A percentile compares a stretch with the other conserved stretches of the same genome.
These are phyloP conservation scores for Ramaria rubella DNA, from an alignment of 768 basidiomycete genomes.

Conservation along the genomic window DNA sequence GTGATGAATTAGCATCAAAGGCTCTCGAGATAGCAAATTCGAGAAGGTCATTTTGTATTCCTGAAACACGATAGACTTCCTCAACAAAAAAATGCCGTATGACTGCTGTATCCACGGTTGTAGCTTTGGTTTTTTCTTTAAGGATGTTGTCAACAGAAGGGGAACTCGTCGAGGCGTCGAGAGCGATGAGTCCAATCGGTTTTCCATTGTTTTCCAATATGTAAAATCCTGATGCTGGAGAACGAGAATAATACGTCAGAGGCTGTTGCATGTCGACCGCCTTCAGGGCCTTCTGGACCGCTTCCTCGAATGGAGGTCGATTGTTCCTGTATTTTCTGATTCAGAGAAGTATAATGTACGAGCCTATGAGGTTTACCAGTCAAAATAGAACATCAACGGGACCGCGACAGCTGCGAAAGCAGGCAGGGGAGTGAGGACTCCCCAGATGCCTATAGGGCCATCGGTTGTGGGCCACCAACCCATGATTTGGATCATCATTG, in stretches of 20 bases:
- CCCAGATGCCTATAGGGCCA: slow-evolving; percentile 30
- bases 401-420: slow-evolving; percentile 58
- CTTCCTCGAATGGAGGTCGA: slow-evolving; percentile 58
- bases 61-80: slow-evolving; percentile 48
- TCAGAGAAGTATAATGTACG: background rate
- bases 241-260: slow-evolving; percentile 47
- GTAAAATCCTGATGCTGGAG: slow-evolving; percentile 63
- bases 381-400: slow-evolving; percentile 57
- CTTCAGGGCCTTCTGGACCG: slow-evolving; percentile 44
- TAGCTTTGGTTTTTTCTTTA: slow-evolving; percentile 18
- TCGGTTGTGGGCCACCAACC: slow-evolving; percentile 58
- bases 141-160: slow-evolving; percentile 24
- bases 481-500: slow-evolving; percentile 51
- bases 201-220: slow-evolving; percentile 52
- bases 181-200: slow-evolving; percentile 62
- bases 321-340: slow-evolving; percentile 46
- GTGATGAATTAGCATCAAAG: slow-evolving; percentile 47
- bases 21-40: slow-evolving; percentile 49
- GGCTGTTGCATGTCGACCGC: slow-evolving; percentile 51
- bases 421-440: slow-evolving; percentile 56
- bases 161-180: slow-evolving; percentile 53
- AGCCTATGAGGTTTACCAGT: slow-evolving; percentile 48
- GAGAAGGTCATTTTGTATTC: slow-evolving; percentile 61
- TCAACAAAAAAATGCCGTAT: slow-evolving; percentile 75
- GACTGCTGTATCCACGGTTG: slow-evolving; percentile 42